Evolutionary conservation across 2,329 filamentous ascomycete genomes (phyloP), one percentile per base, ranked within the genome.

Genomic region (Botryotinia globosa): DNA sequence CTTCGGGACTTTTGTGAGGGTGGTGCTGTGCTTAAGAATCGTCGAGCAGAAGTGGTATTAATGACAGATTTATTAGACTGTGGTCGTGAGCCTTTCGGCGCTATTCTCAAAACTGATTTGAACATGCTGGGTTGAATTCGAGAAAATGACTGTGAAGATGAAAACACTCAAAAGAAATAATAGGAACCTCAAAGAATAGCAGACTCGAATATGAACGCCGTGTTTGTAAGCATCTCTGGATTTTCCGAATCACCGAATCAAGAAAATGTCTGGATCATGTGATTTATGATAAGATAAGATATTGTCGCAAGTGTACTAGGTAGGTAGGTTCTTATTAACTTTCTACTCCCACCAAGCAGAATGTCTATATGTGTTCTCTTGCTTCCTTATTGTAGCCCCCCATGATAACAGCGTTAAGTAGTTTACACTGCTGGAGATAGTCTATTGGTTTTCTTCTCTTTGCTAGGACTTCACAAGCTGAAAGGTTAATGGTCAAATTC

Each of bases 1-100:
- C 90, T 92, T 81, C 93, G 85, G 78, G 89, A 89, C 84, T 90
- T 92, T 80, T 88, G 85, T 76, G 89, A 85, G 5, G 91, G 84
- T 71, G 86, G 84, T 75, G 83, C 80, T 72, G 88, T 88, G 72
- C 86, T 88, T 75, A 85, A 83, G 75, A 88, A 85, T 76, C 87
- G 85, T 75, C 86, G 83, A 64, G 84, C 63, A 37, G 75, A 69
- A 54, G 62, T 69, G 34, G 74, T 62, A 45, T 69, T 71, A 34
- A 76, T 54, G 34, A 73, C 42, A 48, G 72, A 73, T 74, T 71
- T 75, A 45, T 71, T 75, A 45, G 76, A 75, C 16, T 54, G 65
- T 14, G 73, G 69, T 20, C 75, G 22, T 48, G 76, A 73, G 72
- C 77, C 76, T 74, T 77, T 74, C 16, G 78, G 77, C 61, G 76